These are phyloP conservation scores for Ailanthus altissimus DNA, from an alignment of 345 rosid species.

Conservation along the genomic window DNA sequence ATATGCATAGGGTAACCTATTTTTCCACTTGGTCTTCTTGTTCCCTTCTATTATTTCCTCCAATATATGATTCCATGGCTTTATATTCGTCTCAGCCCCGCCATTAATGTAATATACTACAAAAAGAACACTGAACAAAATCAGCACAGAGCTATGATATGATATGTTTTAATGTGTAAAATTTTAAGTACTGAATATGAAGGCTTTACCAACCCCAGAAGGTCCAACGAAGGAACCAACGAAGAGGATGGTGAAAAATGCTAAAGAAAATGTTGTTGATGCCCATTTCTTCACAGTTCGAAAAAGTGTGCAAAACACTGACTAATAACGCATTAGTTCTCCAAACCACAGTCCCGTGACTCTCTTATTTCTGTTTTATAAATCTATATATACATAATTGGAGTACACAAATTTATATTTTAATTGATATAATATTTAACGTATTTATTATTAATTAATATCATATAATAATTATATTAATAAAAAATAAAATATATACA, in stretches of 20 bases:
- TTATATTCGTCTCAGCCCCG: constrained; percentile 68
- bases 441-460: too few relatives aligned
- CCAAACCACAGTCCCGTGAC: background rate
- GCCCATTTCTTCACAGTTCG: constrained; percentile 30
- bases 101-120: background rate
- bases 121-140: background rate
- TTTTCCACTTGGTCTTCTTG: constrained; percentile 49
- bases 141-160: background rate
- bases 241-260: constrained; percentile 36
- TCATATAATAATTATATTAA: too few relatives aligned
- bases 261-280: constrained; percentile 27
- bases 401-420: too few relatives aligned
- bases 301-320: too few relatives aligned
- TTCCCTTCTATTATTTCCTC: constrained; percentile 43
- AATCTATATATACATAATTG: too few relatives aligned
- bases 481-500: too few relatives aligned
- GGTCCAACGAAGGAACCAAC: constrained; percentile 52
- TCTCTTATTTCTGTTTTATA: background rate
- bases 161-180: too few relatives aligned
- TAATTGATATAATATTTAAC: too few relatives aligned
- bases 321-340: too few relatives aligned
- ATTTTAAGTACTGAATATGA: background rate
- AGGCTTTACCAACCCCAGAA: constrained; percentile 74
- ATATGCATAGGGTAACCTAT: constrained; percentile 58
- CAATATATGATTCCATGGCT: constrained; percentile 51